Evolutionary conservation across 371 early-diverging fungal genomes (phyloP), one percentile per base, ranked within the genome.

Genomic region (Nematocida sp.): DNA sequence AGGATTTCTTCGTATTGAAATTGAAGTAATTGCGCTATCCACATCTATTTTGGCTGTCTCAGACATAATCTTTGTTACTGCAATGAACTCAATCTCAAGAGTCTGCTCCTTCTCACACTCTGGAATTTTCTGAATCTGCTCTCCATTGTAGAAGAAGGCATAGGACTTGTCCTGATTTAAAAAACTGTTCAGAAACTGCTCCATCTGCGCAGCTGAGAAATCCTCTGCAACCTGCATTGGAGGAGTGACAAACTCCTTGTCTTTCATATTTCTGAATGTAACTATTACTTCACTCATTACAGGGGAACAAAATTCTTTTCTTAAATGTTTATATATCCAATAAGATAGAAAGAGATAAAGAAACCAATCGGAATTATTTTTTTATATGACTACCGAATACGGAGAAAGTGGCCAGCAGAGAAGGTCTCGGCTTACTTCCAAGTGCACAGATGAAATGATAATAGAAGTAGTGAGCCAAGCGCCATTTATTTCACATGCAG

Each of bases 141-240:
- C 62, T 42, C 80, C 80, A 18, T 70, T 47, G 55, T 78, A 70
- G 80, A 78, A 78, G 54, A 78, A 78, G 13, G 80, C 80, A 46
- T 78, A 78, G 9, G 80, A 47, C 60, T 78, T 78, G 67, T 78
- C 70, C 18, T 66, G 69, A 15, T 33, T 39, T 33, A 78, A 46
- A 11, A 71, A 27, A 39, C 7, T 25, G 55, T 78, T 78, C 7
- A 78, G 80, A 57, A 67, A 62, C 67, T 67, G 39, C 58, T 78
- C 80, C 80, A 78, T 78, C 44, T 78, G 76, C 20, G 44, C 64
- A 5, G 4, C 6, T n/a, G 55, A 45, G 40, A 78, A 66, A 25
- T 57, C 58, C 4, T 64, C 25, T 20, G 80, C 23, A 9, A 78
- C 70, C 60, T 78, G 70, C 71, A 56, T 78, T 33, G 80, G 80